A percentile compares a stretch with the other conserved stretches of the same genome.
phyloP scores from a whole-genome alignment of 179 eudicot genomes.

The Beta macrorhiza region DNA sequence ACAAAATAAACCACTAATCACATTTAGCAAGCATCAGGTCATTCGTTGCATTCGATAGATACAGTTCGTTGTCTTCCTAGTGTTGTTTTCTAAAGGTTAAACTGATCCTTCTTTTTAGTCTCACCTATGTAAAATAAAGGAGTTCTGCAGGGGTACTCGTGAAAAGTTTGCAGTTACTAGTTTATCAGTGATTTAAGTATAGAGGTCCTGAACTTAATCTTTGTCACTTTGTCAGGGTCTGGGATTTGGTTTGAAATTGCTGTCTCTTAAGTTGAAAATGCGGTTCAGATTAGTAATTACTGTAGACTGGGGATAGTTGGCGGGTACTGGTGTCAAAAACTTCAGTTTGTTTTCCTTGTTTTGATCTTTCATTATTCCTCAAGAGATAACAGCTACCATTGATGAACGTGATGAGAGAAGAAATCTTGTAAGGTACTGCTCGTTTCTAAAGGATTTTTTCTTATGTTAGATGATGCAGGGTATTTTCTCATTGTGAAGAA shows the following conservation, averaged over 20 bases:
- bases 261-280: not conserved
- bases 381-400: not conserved
- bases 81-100: constrained; percentile 1
- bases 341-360: constrained; percentile 3
- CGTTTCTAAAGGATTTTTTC: not conserved
- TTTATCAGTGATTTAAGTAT: constrained; percentile 1
- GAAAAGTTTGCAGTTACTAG: not conserved
- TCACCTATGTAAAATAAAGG: not conserved
- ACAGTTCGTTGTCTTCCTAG: not conserved
- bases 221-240: not conserved
- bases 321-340: not conserved
- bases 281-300: not conserved
- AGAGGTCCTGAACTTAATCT: not conserved
- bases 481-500: not conserved
- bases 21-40: not conserved
- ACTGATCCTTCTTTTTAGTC: not conserved
- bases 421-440: not conserved
- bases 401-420: not conserved
- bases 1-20: not conserved
- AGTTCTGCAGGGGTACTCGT: not conserved
- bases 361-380: not conserved
- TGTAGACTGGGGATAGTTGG: not conserved
- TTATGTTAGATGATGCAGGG: not conserved
- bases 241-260: constrained; percentile 6
- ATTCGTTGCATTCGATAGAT: not conserved